Base-by-base conservation (phyloP, 2,329 filamentous ascomycete genomes). In the Lojkania enalia region DNA sequence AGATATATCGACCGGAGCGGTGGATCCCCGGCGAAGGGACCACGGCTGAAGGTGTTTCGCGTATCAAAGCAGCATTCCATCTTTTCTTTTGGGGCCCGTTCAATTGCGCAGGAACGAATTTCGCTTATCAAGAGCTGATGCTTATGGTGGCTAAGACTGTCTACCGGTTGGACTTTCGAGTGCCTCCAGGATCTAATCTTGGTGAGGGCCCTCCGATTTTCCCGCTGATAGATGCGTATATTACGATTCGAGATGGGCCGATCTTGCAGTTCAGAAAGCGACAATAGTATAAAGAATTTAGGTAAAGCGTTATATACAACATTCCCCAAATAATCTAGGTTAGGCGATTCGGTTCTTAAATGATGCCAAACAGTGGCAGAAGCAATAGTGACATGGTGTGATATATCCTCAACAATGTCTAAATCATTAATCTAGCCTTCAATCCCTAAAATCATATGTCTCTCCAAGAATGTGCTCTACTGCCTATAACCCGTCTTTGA, bases 181-280 rank as follows among this genome's bases (percentile, higher is more conserved):
- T 37, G 5, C 46, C 40, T 30, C 42, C 46, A 16, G 33, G 41
- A 15, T 20, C 40, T n/a, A 35, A 16, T 14, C 41, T 50, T 43
- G 45, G 45, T 5, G 48, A 35, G 12, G 42, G 33, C 21, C 37
- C 20, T 4, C 36, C 21, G 5, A 25, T 16, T 1, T 44, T 41
- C 20, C 20, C 16, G 13, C 23, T 51, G 21, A 15, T 15, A 11
- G 48, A 51, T 38, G 44, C 48, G 12, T 51, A 59, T 40, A 39
- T 61, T 15, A 48, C 48, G 7, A 41, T 54, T 12, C 55, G 54
- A 16, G 41, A 64, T 44, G 62, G 63, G 14, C 63, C 63, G 7
- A 50, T 62, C 36, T 27, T 61, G 15, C 47, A 63, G 38, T 52
- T 49, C 36, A 48, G 29, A 38, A 21, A 38, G 16, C 30, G 15